A percentile compares a stretch with the other conserved stretches of the same genome.
Conservation (phyloP, 768 basidiomycete species). For the Macrolepiota albuminosa region DNA sequence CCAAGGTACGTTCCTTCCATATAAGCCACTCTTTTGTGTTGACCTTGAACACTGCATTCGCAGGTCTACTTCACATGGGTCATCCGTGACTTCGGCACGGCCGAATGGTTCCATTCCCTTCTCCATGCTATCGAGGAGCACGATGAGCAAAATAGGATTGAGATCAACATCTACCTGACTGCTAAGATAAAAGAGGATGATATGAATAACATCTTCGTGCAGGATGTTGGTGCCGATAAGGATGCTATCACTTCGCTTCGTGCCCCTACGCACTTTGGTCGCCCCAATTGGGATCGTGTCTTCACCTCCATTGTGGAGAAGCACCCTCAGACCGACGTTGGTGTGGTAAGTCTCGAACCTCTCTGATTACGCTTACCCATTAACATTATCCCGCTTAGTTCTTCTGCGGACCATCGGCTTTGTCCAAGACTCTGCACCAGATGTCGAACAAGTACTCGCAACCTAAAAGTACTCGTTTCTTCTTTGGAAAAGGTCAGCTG, state of each 20-base stretch:
- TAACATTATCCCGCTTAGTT: constrained; percentile 35
- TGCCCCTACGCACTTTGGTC: constrained; percentile 89
- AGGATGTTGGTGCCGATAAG: constrained; percentile 90
- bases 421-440: constrained; percentile 68
- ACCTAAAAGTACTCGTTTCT: constrained; percentile 76
- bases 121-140: constrained; percentile 92
- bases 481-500: constrained; percentile 76
- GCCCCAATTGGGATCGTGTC: constrained; percentile 82
- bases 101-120: constrained; percentile 93
- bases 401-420: constrained; percentile 80
- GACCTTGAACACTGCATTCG: neutral
- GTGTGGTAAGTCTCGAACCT: constrained; percentile 55
- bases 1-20: constrained; percentile 48
- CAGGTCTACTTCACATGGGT: constrained; percentile 92
- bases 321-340: constrained; percentile 86
- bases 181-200: constrained; percentile 90
- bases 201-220: constrained; percentile 88
- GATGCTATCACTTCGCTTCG: constrained; percentile 88
- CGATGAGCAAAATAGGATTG: constrained; percentile 78
- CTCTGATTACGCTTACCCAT: neutral
- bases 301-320: constrained; percentile 72
- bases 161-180: constrained; percentile 93
- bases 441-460: constrained; percentile 85
- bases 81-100: constrained; percentile 86
- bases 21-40: neutral